A percentile compares a stretch with the other conserved stretches of the same genome.
phyloP scores from a whole-genome alignment of 805 yeast species.

The Candida schatavii region DNA sequence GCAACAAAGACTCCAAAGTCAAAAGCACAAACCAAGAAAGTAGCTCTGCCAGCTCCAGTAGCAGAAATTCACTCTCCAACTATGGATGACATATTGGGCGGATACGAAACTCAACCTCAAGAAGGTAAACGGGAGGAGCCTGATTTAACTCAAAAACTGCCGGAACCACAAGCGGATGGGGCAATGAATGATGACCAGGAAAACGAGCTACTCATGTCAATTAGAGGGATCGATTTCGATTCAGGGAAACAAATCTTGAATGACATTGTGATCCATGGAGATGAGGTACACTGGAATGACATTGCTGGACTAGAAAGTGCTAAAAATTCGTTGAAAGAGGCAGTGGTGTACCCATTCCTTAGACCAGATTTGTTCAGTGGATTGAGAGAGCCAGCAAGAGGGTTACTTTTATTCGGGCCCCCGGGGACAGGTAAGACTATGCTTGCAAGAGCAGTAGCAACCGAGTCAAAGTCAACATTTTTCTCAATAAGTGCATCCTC shows the following conservation, averaged over 20 bases:
- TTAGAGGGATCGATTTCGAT: constrained; percentile 69
- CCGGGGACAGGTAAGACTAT: constrained; percentile 99
- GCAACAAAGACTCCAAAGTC: constrained; percentile 1
- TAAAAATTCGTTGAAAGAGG: constrained; percentile 94
- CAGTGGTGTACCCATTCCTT: constrained; percentile 91
- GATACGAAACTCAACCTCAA: constrained; percentile 12
- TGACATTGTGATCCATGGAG: constrained; percentile 87
- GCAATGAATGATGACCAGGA: constrained; percentile 28
- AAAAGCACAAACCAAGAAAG: constrained; percentile 2
- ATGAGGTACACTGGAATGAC: constrained; percentile 92
- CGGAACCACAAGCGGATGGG: constrained; percentile 8
- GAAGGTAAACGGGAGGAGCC: constrained; percentile 9
- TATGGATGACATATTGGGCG: constrained; percentile 23
- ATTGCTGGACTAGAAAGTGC: constrained; percentile 95
- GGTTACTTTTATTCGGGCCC: constrained; percentile 65
- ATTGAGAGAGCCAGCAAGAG: constrained; percentile 66
- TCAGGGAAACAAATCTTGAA: constrained; percentile 83
- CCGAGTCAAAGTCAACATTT: constrained; percentile 90
- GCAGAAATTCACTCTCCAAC: constrained; percentile 18
- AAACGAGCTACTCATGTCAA: constrained; percentile 40
- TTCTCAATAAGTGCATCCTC: constrained; percentile 90
- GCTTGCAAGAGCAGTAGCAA: constrained; percentile 96
- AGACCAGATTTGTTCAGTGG: constrained; percentile 95
- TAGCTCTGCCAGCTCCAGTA: not conserved
- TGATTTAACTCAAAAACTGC: not conserved